phyloP scores from a whole-genome alignment of 148 eudicot species.

The Rhododendron simsii region DNA sequence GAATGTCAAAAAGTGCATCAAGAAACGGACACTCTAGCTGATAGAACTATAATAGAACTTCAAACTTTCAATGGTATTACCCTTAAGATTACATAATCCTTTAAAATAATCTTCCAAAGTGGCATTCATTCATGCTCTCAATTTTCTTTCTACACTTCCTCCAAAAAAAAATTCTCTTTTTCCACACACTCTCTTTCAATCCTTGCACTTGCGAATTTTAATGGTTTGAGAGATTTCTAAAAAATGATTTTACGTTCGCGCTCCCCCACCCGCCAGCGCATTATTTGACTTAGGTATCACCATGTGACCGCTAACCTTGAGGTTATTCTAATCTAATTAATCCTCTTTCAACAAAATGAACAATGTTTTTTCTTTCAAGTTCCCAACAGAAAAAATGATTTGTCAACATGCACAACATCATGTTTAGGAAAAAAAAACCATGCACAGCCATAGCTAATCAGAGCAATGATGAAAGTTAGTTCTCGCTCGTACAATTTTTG shows the following conservation, averaged over 20 bases:
- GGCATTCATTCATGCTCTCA: too few species aligned
- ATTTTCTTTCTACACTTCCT: too few species aligned
- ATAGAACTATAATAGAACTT: neutral
- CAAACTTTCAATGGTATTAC: neutral
- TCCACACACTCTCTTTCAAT: too few species aligned
- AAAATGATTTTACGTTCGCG: neutral
- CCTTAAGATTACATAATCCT: neutral
- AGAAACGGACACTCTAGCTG: neutral
- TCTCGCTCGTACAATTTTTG: neutral
- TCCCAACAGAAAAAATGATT: neutral
- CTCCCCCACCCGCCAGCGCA: neutral
- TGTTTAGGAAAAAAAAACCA: too few species aligned
- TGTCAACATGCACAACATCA: neutral
- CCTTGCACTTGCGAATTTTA: too few species aligned
- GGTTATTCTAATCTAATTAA: neutral
- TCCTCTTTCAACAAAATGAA: neutral
- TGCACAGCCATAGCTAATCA: too few species aligned
- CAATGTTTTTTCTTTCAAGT: neutral
- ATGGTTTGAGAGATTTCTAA: too few species aligned
- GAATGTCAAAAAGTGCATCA: neutral
- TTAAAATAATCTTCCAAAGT: too few species aligned
- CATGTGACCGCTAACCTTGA: neutral
- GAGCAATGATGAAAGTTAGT: too few species aligned
- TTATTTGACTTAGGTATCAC: too few species aligned
- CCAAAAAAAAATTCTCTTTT: too few species aligned